Conservation (phyloP, 106 monocot genomes). For the Agapanthus africanus region DNA sequence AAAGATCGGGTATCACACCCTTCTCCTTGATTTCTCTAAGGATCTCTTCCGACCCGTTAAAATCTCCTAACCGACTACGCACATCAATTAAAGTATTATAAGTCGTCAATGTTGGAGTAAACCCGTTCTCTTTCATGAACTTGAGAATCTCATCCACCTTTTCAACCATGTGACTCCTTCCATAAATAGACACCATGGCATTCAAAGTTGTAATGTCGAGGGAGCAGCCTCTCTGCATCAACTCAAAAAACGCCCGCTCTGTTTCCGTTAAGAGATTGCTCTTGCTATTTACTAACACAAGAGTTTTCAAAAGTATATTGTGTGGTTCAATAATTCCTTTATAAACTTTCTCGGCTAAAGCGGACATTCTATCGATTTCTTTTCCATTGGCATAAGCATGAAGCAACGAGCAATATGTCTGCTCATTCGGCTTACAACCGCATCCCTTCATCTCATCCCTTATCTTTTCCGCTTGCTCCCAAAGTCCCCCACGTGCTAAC, state of each 20-base stretch:
- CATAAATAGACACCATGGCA: constrained; percentile 95
- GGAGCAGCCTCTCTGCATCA: constrained; percentile 64
- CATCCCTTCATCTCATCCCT: constrained; percentile 72
- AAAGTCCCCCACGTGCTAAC: constrained; percentile 80
- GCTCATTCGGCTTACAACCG: constrained; percentile 65
- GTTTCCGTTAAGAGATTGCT: constrained; percentile 62
- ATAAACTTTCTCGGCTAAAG: constrained; percentile 71
- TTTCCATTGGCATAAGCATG: constrained; percentile 93
- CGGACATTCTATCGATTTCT: constrained; percentile 34
- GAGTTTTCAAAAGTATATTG: constrained; percentile 72
- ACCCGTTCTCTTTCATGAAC: constrained; percentile 63
- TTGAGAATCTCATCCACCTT: constrained; percentile 74
- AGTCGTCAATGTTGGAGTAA: constrained; percentile 67
- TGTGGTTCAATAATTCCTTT: constrained; percentile 46
- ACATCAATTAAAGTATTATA: constrained; percentile 87
- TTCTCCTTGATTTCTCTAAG: constrained; percentile 64
- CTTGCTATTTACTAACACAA: constrained; percentile 92
- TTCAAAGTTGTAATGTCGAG: constrained; percentile 83
- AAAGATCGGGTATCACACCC: constrained; percentile 63
- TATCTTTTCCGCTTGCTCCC: constrained; percentile 85
- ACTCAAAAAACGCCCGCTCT: constrained; percentile 63
- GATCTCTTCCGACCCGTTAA: constrained; percentile 56
- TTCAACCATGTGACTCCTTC: constrained; percentile 56
- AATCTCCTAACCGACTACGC: constrained; percentile 62
- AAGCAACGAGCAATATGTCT: constrained; percentile 79